Conservation (phyloP, 768 basidiomycete genomes). For the Lactifluus subvellereus region DNA sequence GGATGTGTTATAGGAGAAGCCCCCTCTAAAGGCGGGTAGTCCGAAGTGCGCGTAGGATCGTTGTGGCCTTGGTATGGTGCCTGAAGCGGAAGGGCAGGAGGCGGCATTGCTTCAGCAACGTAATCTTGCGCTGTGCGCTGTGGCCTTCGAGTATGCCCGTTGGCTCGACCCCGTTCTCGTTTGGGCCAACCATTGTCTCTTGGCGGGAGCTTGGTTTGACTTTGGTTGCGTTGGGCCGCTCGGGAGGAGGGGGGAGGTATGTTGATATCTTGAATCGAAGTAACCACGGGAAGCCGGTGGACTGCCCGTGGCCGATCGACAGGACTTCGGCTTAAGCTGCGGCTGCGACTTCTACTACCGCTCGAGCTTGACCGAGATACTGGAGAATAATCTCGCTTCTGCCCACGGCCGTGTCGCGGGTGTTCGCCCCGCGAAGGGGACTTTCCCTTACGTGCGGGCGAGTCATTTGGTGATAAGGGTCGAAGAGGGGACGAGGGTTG, state of each 20-base stretch:
- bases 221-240: constrained; percentile 12
- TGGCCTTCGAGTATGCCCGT: constrained; percentile 13
- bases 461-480: constrained; percentile 16
- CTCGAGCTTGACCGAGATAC: constrained; percentile 54
- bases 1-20: background rate
- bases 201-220: constrained; percentile 17
- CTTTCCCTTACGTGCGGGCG: constrained; percentile 10
- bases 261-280: constrained; percentile 33
- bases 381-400: constrained; percentile 41
- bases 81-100: constrained; percentile 19
- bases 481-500: constrained; percentile 19
- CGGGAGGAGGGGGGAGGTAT: constrained; percentile 14
- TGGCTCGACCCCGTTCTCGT: constrained; percentile 20
- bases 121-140: constrained; percentile 7
- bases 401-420: constrained; percentile 27
- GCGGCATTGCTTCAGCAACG: constrained; percentile 19
- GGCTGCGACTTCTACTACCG: constrained; percentile 46
- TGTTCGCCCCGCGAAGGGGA: constrained; percentile 7
- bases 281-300: constrained; percentile 55
- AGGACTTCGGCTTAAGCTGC: constrained; percentile 40
- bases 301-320: constrained; percentile 46
- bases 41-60: background rate
- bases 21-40: constrained; percentile 9
- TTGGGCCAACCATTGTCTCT: constrained; percentile 27
- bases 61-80: background rate